Conservation (phyloP, 2,329 filamentous ascomycete species). For the Aspergillus sclerotialis region DNA sequence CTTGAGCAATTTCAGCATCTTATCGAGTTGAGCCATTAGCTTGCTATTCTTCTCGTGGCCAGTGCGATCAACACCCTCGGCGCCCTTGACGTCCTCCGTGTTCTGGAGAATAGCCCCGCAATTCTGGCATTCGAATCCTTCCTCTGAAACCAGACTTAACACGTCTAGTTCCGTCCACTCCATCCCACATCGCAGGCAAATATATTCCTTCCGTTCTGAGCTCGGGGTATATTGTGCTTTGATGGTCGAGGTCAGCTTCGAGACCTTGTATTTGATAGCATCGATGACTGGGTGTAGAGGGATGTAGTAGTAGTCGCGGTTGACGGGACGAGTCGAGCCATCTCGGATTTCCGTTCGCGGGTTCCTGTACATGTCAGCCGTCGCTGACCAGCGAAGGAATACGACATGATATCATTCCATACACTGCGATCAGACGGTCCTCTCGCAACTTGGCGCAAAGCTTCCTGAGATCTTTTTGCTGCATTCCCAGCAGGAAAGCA, state of each 20-base stretch:
- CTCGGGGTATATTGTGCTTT: conserved; percentile 75
- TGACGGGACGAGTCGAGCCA: conserved; percentile 72
- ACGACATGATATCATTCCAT: conserved; percentile 28
- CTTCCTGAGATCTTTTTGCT: conserved; percentile 86
- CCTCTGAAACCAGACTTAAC: conserved; percentile 60
- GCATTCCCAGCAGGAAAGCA: conserved; percentile 77
- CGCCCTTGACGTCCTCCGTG: conserved; percentile 39
- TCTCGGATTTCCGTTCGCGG: conserved; percentile 71
- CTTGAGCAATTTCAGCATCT: conserved; percentile 41
- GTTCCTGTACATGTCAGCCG: conserved; percentile 43
- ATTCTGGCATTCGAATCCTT: conserved; percentile 75
- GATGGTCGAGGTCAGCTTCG: conserved; percentile 79
- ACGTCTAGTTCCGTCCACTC: conserved; percentile 91
- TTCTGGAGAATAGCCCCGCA: conserved; percentile 52
- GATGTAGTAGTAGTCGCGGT: conserved; percentile 93
- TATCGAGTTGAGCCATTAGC: conserved; percentile 42
- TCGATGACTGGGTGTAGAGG: conserved; percentile 92
- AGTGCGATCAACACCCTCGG: conserved; percentile 36
- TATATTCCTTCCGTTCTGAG: conserved; percentile 85
- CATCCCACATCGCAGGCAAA: conserved; percentile 71
- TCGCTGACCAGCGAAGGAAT: conserved; percentile 1
- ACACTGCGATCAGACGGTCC: conserved; percentile 78
- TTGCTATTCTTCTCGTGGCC: conserved; percentile 45
- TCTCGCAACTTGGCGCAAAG: conserved; percentile 78
- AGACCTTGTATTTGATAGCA: conserved; percentile 90